phyloP scores from a whole-genome alignment of 2,329 filamentous ascomycete species.

The Apiospora phragmitis region DNA sequence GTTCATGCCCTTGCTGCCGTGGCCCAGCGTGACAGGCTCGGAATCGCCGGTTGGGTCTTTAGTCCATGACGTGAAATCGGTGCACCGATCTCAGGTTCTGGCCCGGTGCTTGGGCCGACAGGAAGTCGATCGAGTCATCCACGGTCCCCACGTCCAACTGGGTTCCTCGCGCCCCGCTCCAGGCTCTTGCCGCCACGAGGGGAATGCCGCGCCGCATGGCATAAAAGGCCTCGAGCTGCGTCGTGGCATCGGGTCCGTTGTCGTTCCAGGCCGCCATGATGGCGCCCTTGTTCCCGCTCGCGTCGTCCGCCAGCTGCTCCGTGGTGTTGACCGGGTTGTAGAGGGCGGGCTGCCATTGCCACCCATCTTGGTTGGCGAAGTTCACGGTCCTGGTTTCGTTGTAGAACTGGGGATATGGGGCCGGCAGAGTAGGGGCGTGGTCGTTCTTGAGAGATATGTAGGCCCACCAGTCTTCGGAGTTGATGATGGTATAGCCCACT shows the following conservation, averaged over 20 bases:
- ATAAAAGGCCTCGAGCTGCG: constrained; percentile 48
- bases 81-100: constrained; percentile 45
- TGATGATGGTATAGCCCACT: constrained; percentile 41
- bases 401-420: constrained; percentile 47
- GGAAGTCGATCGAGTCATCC: constrained; percentile 35
- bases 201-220: constrained; percentile 46
- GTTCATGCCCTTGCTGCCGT: constrained; percentile 46
- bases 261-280: constrained; percentile 50
- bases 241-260: constrained; percentile 47
- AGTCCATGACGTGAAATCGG: constrained; percentile 34
- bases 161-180: constrained; percentile 39
- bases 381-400: constrained; percentile 43
- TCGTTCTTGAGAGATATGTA: constrained; percentile 57
- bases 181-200: constrained; percentile 41
- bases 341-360: constrained; percentile 47
- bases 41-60: not conserved
- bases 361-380: constrained; percentile 41
- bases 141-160: constrained; percentile 29
- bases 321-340: constrained; percentile 44
- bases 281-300: constrained; percentile 34
- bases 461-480: constrained; percentile 52
- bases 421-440: constrained; percentile 45
- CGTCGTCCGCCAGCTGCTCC: constrained; percentile 34
- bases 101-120: constrained; percentile 38
- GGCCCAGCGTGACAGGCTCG: constrained; percentile 24